Evolutionary conservation across 345 rosid species (phyloP).

Genomic region (Barbarea vulgaris): DNA sequence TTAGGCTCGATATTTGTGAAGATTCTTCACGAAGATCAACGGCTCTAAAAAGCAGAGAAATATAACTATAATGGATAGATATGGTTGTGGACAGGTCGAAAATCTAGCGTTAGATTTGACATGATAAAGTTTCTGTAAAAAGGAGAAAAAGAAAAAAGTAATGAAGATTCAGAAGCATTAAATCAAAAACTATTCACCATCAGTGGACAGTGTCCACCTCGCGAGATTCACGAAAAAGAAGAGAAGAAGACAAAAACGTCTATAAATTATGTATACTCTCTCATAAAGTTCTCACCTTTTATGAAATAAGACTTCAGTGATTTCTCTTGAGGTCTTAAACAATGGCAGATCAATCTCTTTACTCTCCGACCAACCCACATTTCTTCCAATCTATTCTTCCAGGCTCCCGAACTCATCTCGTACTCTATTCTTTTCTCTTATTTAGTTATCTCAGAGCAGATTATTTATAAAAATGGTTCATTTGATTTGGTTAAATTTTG

Average conservation of each 20-base stretch:
- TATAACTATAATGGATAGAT: slow-evolving; percentile 1
- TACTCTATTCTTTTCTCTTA: slow-evolving; percentile 14
- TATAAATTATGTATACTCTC: background rate
- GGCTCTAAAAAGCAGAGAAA: slow-evolving; percentile 23
- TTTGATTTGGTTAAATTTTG: background rate
- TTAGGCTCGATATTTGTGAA: slow-evolving; percentile 14
- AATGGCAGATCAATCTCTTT: slow-evolving; percentile 32
- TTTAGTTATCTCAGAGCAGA: background rate
- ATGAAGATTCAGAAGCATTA: background rate
- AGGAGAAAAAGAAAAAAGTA: background rate
- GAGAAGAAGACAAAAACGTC: slow-evolving; percentile 14
- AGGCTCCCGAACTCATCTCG: slow-evolving; percentile 25
- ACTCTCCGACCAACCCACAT: slow-evolving; percentile 23
- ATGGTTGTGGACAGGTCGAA: slow-evolving; percentile 1
- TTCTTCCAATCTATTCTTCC: slow-evolving; percentile 39
- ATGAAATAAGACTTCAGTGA: background rate
- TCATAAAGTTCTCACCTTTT: slow-evolving; percentile 13
- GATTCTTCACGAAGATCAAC: slow-evolving; percentile 34
- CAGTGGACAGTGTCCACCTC: background rate
- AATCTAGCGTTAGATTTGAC: background rate
- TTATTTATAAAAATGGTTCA: background rate
- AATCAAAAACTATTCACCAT: slow-evolving; percentile 21
- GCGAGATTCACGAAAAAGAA: slow-evolving; percentile 16
- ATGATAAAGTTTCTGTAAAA: slow-evolving; percentile 4
- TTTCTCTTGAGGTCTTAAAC: slow-evolving; percentile 9